Evolutionary conservation across 202 grass and related monocot species (phyloP).

Genomic region (Saccharum hybrid): DNA sequence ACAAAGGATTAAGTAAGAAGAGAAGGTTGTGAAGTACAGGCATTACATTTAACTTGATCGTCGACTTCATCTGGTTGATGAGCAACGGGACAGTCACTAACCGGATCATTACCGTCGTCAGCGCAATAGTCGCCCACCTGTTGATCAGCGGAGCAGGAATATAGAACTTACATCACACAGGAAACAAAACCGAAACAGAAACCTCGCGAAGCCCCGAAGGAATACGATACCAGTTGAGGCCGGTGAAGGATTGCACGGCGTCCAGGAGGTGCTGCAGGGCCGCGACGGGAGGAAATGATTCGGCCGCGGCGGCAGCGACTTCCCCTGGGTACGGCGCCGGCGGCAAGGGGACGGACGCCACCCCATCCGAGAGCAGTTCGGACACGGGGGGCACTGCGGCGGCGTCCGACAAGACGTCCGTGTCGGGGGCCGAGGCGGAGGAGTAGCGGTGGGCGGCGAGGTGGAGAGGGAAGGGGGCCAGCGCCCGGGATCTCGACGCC

Average conservation of each 20-base stretch:
- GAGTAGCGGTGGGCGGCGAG: slow-evolving; percentile 49
- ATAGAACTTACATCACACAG: not conserved
- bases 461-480: slow-evolving; percentile 46
- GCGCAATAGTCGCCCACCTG: slow-evolving; percentile 83
- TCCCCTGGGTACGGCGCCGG: slow-evolving; percentile 70
- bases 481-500: not conserved
- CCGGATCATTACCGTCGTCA: slow-evolving; percentile 77
- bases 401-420: slow-evolving; percentile 49
- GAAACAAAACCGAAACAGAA: not conserved
- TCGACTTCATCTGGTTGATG: slow-evolving; percentile 72
- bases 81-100: slow-evolving; percentile 54
- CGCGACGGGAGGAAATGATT: slow-evolving; percentile 63
- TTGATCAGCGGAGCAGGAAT: not conserved
- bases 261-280: slow-evolving; percentile 83
- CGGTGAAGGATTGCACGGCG: slow-evolving; percentile 63
- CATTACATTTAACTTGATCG: slow-evolving; percentile 69
- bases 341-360: slow-evolving; percentile 22
- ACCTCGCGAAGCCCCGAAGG: not conserved
- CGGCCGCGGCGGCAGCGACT: slow-evolving; percentile 78
- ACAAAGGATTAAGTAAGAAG: not conserved
- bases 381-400: slow-evolving; percentile 33
- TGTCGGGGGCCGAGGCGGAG: slow-evolving; percentile 22
- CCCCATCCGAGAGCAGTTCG: slow-evolving; percentile 45
- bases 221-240: slow-evolving; percentile 90
- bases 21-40: not conserved